phyloP scores from a whole-genome alignment of 176 grass and related monocot species.

The Juncus effusus region DNA sequence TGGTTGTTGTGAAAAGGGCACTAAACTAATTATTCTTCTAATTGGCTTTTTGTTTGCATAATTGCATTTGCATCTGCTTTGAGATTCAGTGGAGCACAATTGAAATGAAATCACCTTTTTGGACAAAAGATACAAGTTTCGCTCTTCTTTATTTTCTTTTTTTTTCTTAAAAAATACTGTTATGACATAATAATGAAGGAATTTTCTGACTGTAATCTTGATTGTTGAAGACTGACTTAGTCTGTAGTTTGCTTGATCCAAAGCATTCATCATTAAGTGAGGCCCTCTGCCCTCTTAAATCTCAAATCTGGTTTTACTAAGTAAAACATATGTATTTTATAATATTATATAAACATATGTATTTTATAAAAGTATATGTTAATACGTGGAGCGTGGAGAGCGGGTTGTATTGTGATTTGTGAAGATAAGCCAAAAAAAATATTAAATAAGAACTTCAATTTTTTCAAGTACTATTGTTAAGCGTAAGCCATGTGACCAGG shows the following conservation, averaged over 20 bases:
- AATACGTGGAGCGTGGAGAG: conserved; percentile 18
- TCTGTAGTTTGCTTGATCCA: conserved; percentile 4
- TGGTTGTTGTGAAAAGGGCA: conserved; percentile 21
- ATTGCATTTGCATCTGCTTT: conserved; percentile 4
- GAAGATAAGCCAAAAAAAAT: no score
- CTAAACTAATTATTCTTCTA: conserved; percentile 26
- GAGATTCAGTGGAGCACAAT: conserved; percentile 12
- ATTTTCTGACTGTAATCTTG: conserved; percentile 9
- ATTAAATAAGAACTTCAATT: no score
- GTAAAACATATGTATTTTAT: no score
- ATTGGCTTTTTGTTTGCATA: neutral
- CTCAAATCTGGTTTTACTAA: conserved; percentile 20
- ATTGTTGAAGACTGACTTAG: neutral
- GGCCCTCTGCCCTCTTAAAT: neutral
- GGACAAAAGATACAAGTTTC: conserved; percentile 12
- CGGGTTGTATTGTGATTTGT: conserved; percentile 5
- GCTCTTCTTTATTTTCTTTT: conserved; percentile 2
- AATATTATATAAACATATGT: no score
- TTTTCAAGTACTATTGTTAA: no score
- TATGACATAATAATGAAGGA: conserved; percentile 12
- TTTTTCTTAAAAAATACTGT: neutral
- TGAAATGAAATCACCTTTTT: conserved; percentile 13
- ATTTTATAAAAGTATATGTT: no score
- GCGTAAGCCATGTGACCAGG: no score
- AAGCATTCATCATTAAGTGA: conserved; percentile 16